Conservation (phyloP, 352 stramenopile genomes). For the Globisporangium radiosum region DNA sequence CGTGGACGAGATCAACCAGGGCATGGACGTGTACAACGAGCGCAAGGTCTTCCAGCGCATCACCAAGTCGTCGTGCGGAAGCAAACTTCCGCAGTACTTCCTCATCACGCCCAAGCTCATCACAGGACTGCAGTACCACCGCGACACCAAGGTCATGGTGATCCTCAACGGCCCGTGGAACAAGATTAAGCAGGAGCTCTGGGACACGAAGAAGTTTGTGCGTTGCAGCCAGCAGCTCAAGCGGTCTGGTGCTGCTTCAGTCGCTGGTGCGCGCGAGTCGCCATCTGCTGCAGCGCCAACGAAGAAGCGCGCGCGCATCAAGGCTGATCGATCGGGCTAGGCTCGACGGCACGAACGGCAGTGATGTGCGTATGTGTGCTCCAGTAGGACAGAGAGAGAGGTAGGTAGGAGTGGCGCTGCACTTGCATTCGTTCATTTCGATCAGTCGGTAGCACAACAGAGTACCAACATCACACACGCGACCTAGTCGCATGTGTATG, state of each 20-base stretch:
- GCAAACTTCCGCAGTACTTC: slow-evolving; percentile 85
- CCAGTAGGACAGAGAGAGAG: background rate
- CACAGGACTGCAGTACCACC: slow-evolving; percentile 75
- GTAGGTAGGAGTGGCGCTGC: background rate
- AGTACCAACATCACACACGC: no score
- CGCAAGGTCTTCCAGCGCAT: slow-evolving; percentile 87
- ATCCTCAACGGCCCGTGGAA: slow-evolving; percentile 86
- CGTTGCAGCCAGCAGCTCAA: slow-evolving; percentile 29
- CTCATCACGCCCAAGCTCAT: slow-evolving; percentile 88
- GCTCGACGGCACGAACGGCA: no score
- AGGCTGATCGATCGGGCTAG: slow-evolving; percentile 7
- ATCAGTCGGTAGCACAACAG: no score
- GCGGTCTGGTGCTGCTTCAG: slow-evolving; percentile 4
- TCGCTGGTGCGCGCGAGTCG: background rate
- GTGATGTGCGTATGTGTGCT: background rate
- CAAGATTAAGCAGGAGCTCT: slow-evolving; percentile 68
- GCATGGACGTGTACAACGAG: slow-evolving; percentile 89
- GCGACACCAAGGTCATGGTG: slow-evolving; percentile 84
- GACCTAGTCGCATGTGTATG: no score
- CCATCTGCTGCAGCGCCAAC: background rate
- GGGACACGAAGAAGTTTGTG: slow-evolving; percentile 57
- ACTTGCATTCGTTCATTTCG: background rate
- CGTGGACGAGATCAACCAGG: slow-evolving; percentile 88
- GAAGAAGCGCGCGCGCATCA: slow-evolving; percentile 16
- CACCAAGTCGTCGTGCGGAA: slow-evolving; percentile 82